Evolutionary conservation across 2,329 filamentous ascomycete species (phyloP).

Genomic region (Ophiostoma pallidulum): DNA sequence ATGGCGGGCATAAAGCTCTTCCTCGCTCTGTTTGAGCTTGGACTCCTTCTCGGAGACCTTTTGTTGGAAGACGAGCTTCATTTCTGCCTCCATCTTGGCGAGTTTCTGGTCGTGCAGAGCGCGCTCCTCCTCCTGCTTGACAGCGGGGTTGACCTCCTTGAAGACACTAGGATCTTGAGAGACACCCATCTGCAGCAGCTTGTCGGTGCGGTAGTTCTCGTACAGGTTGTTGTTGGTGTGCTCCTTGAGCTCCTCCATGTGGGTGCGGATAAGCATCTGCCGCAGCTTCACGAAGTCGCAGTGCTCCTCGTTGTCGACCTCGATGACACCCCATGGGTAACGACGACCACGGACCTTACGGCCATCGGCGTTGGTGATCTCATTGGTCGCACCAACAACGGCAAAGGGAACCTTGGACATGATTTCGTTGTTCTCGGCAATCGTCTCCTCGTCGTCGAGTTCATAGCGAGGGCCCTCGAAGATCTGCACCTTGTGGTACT

Average conservation of each 20-base stretch:
- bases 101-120: constrained; percentile 98
- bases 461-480: constrained; percentile 98
- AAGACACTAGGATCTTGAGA: constrained; percentile 98
- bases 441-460: constrained; percentile 97
- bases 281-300: constrained; percentile 99
- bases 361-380: constrained; percentile 84
- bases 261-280: constrained; percentile 98
- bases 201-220: constrained; percentile 99
- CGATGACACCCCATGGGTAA: constrained; percentile 97
- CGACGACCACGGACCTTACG: constrained; percentile 91
- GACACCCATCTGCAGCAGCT: constrained; percentile 97
- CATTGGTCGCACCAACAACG: constrained; percentile 91
- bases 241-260: constrained; percentile 99
- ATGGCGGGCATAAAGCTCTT: constrained; percentile 95
- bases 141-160: constrained; percentile 99
- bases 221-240: constrained; percentile 95
- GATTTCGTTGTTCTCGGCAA: constrained; percentile 99
- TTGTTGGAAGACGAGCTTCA: constrained; percentile 99
- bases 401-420: constrained; percentile 99
- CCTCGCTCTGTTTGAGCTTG: constrained; percentile 98
- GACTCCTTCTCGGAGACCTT: constrained; percentile 99
- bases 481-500: constrained; percentile 95
- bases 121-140: constrained; percentile 99
- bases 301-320: constrained; percentile 99
- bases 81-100: constrained; percentile 99